Base-by-base conservation (phyloP, 2,329 filamentous ascomycete species). In the Acrodontium crateriforme region DNA sequence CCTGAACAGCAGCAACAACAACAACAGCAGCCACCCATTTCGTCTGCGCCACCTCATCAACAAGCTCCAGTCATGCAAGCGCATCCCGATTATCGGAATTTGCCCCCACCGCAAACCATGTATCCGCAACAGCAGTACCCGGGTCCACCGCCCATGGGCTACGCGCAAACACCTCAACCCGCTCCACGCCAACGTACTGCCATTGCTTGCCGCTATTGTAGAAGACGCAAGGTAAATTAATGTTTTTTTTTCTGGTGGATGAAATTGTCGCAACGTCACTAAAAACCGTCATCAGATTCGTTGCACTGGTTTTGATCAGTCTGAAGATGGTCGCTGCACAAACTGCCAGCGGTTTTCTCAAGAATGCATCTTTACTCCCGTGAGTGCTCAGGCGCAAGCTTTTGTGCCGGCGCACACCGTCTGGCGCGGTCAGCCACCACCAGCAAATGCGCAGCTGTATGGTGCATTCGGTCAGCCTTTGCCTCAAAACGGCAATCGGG, bases 361-460 rank as follows among this genome's bases (percentile, higher is more conserved):
- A 53, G 74, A 79, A 49, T 82, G 77, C 55, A 71, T 82, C 54
- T 82, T 82, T 54, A 80, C 75, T 1, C 76, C 77, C 2, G 76
- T 82, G 14, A 79, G 74, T 3, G 76, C 74, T 8, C 75, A 80
- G 54, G 71, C 74, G 6, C 75, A 79, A 51, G 76, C 77, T 8
- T 81, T 81, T 46, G 76, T 81, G 18, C 76, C 76, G 6, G 75
- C 74, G 7, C 73, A 79, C 48, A 73, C 75, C 5, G 71, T 74
- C 32, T 78, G 57, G 54, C 58, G 60, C 24, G 59, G 60, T 13
- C 47, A 50, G 32, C 48, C 52, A 16, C 59, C 59, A 27, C 59
- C 58, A 16, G 43, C 47, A 6, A 49, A 49, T 29, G 39, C 46
- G 19, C 52, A 54, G 41, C 55, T 65, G 67, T 65, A 63, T 40